Evolutionary conservation across 257 asterid genomes (phyloP), one percentile per base, ranked within the genome.

Genomic region (Fraxinus americana): DNA sequence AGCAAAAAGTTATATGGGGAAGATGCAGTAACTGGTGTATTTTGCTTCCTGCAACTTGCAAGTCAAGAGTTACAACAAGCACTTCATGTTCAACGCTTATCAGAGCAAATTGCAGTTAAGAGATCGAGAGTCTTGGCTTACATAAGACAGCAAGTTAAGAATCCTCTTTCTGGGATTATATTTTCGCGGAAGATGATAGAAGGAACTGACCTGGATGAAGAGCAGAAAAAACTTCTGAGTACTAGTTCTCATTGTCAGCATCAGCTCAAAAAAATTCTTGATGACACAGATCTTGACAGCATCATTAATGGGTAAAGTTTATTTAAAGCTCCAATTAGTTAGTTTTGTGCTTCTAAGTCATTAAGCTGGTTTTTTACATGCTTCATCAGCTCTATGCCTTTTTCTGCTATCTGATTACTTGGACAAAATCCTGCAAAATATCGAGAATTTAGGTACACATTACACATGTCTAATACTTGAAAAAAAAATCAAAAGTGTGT

Each of bases 41-140:
- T 95, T 83, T 93, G 98, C 81, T 95, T 93, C 88, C 82, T 95
- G 77, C 99, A 93, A 86, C 86, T 95, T 43, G 98, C 98, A 32
- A 95, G 99, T 81, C 97, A 85, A 12, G 99, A 95, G 87, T 89
- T 95, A 57, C 98, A 95, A 77, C 98, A 89, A 66, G 97, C 99
- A 0, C 97, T 95, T 72, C 96, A 93, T 63, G 80, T 95, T 78
- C 99, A 95, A 82, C 79, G 91, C 23, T 59, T 95, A 59, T 88
- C 98, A 0, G 97, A 90, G 82, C 92, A 88, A 80, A 90, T 91
- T 9, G 99, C 97, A 0, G 6, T 86, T 83, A 95, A 95, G 84
- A 90, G 96, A 81, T 83, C 82, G 82, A 84, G 82, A 79, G 93
- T 87, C 25, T 82, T 95, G 65, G 88, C 94, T 29, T 95, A 95